Percentiles rank a stretch among this genome's conserved stretches.
Evolutionary conservation across 2,329 filamentous ascomycete genomes (phyloP).

Genomic region (Graphium sp.): DNA sequence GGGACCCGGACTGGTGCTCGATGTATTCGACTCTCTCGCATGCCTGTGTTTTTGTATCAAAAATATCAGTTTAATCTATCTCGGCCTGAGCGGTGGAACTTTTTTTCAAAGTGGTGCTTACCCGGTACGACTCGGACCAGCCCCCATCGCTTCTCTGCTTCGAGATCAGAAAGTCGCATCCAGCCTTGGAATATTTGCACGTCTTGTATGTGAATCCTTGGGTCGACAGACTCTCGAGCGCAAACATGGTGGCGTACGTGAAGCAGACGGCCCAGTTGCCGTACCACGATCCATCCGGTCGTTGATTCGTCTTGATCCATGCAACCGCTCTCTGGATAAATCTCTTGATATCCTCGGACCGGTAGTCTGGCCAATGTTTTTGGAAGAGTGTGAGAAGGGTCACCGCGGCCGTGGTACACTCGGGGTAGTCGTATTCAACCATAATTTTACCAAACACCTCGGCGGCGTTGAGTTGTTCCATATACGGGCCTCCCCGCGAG

Average conservation of each 20-base stretch:
- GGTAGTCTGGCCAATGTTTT: constrained; percentile 66
- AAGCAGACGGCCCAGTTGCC: constrained; percentile 97
- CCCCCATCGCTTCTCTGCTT: constrained; percentile 81
- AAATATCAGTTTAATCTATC: constrained; percentile 6
- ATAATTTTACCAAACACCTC: constrained; percentile 96
- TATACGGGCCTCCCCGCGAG: constrained; percentile 55
- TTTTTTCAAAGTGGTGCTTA: constrained; percentile 14
- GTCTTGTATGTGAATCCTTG: constrained; percentile 70
- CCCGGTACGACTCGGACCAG: constrained; percentile 89
- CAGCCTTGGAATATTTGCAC: constrained; percentile 52
- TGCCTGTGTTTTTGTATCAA: constrained; percentile 24
- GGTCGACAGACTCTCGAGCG: constrained; percentile 67
- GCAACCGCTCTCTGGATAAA: constrained; percentile 60
- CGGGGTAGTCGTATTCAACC: constrained; percentile 96
- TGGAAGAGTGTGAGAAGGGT: constrained; percentile 74
- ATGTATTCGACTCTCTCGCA: constrained; percentile 63
- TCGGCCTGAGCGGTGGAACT: too few relatives aligned
- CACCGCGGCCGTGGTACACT: constrained; percentile 91
- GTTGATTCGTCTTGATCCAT: constrained; percentile 71
- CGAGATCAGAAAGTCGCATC: constrained; percentile 71
- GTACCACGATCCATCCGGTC: constrained; percentile 84
- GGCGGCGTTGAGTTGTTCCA: constrained; percentile 84
- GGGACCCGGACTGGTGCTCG: constrained; percentile 58
- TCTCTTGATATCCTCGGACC: constrained; percentile 52
- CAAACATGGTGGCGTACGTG: constrained; percentile 94